Evolutionary conservation across 345 rosid species (phyloP), one percentile per base, ranked within the genome.

Genomic region (Euclidium syriacum): DNA sequence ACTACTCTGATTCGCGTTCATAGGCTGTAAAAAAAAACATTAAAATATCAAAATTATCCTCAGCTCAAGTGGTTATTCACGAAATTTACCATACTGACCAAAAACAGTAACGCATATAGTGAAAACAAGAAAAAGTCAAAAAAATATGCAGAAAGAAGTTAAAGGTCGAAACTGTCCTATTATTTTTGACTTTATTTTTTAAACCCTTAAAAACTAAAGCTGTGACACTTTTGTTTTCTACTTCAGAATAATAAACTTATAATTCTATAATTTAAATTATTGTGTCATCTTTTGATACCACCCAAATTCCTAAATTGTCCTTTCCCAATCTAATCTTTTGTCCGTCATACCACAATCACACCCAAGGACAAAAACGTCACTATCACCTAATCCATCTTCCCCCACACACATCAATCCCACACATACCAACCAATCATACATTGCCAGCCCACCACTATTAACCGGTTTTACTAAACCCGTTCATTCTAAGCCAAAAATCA

Each of bases 141-240:
- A 36, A 69, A 76, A 64, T 66, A 15, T 29, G 25, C 49, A 52
- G 41, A 34, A 41, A 32, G 29, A 20, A 32, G 36, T 57, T n/a
- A 80, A 80, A 78, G 83, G 66, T 68, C 56, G 73, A 77, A 68
- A 62, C 56, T 75, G 81, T 79, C 77, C 59, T 75, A 52, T 46
- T 74, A 50, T 58, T 75, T 67, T 85, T 85, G 95, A 85, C 91
- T 84, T 87, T 68, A 64, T 33, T 4, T 68, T 67, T 33, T 4
- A 57, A 64, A 48, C 30, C 2, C 49, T 44, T 60, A n/a, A n/a
- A n/a, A n/a, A 8, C 47, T 54, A 66, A 67, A 66, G 68, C 52
- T 46, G 68, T 44, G 73, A 53, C 50, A 48, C 34, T 67, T 73
- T 67, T 71, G 61, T 71, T 33, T 57, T 60, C 54, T 65, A 58